Percentiles rank a stretch among this genome's conserved stretches.
Evolutionary conservation across 2,329 filamentous ascomycete genomes (phyloP).

Genomic region (Colletotrichum sidae): DNA sequence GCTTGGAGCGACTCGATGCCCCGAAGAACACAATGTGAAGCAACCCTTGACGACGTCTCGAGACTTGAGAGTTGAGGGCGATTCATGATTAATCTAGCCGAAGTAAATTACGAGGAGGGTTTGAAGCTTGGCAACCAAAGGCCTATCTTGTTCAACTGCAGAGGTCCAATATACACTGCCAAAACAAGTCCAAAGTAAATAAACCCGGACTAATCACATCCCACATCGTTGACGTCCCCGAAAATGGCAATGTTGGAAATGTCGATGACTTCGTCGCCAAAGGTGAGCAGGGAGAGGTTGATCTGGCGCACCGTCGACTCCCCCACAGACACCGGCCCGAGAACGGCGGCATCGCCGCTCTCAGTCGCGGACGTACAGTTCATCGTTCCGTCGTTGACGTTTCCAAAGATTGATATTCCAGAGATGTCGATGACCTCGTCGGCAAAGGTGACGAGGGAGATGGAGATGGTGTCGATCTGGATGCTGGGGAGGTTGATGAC

Average conservation of each 20-base stretch:
- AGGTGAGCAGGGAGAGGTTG: conserved; percentile 4
- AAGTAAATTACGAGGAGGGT: too few relatives aligned
- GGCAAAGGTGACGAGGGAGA: conserved; percentile 10
- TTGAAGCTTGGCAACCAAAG: background rate
- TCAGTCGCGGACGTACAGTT: conserved; percentile 2
- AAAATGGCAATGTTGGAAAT: conserved; percentile 12
- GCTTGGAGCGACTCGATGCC: too few relatives aligned
- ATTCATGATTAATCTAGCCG: too few relatives aligned
- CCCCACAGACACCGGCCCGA: background rate
- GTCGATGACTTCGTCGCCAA: conserved; percentile 14
- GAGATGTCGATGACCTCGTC: conserved; percentile 21
- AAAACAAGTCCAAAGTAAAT: background rate
- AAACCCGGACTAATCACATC: background rate
- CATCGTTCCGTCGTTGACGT: conserved; percentile 6
- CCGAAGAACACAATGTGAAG: too few relatives aligned
- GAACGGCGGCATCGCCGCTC: background rate
- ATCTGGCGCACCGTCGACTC: background rate
- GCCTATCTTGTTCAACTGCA: background rate
- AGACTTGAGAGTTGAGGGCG: too few relatives aligned
- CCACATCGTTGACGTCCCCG: conserved; percentile 5
- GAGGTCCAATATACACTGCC: background rate
- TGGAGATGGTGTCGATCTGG: background rate
- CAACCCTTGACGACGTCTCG: too few relatives aligned
- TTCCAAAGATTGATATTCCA: conserved; percentile 16
- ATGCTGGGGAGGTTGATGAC: background rate